These are phyloP conservation scores for Leccinum holopus DNA, from an alignment of 1,284 basidiomycete genomes.

Conservation along the genomic window DNA sequence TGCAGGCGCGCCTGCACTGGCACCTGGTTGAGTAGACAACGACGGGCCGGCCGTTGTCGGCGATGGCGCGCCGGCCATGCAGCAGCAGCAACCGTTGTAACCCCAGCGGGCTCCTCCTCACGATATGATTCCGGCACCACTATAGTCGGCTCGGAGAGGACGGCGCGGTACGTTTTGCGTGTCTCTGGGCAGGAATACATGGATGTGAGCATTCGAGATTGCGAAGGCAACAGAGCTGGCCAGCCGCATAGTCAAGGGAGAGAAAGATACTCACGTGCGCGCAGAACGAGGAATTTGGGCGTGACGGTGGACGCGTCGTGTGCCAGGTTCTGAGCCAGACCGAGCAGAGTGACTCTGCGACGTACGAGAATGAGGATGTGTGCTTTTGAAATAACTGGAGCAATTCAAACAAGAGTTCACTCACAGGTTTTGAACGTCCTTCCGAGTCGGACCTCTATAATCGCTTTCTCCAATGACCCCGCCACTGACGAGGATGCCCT, in stretches of 20 bases:
- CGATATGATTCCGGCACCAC: constrained; percentile 46
- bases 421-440: constrained; percentile 74
- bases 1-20: background rate
- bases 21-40: background rate
- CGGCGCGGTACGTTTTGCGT: constrained; percentile 62
- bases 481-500: constrained; percentile 66
- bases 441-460: constrained; percentile 52
- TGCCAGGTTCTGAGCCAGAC: constrained; percentile 62
- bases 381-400: background rate
- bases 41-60: background rate
- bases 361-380: background rate
- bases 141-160: constrained; percentile 68
- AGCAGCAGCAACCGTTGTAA: background rate
- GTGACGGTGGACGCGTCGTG: constrained; percentile 59
- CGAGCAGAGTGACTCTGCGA: constrained; percentile 60
- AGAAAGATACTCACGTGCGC: constrained; percentile 60
- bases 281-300: constrained; percentile 64
- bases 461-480: constrained; percentile 58
- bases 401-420: constrained; percentile 19
- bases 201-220: background rate
- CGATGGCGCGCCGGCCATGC: background rate
- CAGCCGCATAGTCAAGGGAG: background rate
- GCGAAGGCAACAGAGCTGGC: background rate
- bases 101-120: background rate
- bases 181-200: constrained; percentile 40